Conservation (phyloP, 805 yeast genomes). For the Tetrapisispora arboricola region DNA sequence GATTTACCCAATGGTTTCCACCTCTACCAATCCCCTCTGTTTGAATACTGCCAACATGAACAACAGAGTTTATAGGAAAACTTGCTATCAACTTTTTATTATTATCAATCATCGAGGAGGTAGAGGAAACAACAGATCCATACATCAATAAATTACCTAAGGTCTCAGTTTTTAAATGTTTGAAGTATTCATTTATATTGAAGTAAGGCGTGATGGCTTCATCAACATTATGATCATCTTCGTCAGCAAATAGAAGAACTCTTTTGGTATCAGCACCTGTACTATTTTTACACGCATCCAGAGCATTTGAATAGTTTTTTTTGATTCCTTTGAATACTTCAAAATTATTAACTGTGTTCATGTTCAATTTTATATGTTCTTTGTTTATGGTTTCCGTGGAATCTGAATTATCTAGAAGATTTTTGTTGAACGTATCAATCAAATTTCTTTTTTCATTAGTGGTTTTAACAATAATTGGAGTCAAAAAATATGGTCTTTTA, state of each 20-base stretch:
- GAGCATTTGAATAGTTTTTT: slow-evolving; percentile 8
- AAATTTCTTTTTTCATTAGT: slow-evolving; percentile 7
- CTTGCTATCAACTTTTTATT: slow-evolving; percentile 51
- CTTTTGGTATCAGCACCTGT: slow-evolving; percentile 51
- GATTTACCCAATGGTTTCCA: slow-evolving; percentile 91
- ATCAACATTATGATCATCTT: slow-evolving; percentile 39
- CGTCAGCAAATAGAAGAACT: slow-evolving; percentile 36
- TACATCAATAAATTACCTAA: slow-evolving; percentile 62
- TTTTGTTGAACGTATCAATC: slow-evolving; percentile 10
- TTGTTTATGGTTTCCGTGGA: slow-evolving; percentile 30
- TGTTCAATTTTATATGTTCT: slow-evolving; percentile 36
- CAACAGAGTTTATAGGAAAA: slow-evolving; percentile 27
- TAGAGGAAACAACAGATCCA: slow-evolving; percentile 86
- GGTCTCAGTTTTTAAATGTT: slow-evolving; percentile 24
- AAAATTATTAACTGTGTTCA: slow-evolving; percentile 19
- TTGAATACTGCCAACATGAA: slow-evolving; percentile 64
- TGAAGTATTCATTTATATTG: slow-evolving; percentile 48
- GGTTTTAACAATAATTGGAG: slow-evolving; percentile 49
- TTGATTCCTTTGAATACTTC: slow-evolving; percentile 16
- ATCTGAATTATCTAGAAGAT: slow-evolving; percentile 4
- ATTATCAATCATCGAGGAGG: slow-evolving; percentile 65
- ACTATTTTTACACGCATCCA: slow-evolving; percentile 18
- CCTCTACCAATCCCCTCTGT: slow-evolving; percentile 91
- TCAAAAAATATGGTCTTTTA: slow-evolving; percentile 49
- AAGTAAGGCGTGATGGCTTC: slow-evolving; percentile 59